phyloP scores from a whole-genome alignment of 495 filamentous ascomycete species.

The Pseudoneurospora amorphoporcata region DNA sequence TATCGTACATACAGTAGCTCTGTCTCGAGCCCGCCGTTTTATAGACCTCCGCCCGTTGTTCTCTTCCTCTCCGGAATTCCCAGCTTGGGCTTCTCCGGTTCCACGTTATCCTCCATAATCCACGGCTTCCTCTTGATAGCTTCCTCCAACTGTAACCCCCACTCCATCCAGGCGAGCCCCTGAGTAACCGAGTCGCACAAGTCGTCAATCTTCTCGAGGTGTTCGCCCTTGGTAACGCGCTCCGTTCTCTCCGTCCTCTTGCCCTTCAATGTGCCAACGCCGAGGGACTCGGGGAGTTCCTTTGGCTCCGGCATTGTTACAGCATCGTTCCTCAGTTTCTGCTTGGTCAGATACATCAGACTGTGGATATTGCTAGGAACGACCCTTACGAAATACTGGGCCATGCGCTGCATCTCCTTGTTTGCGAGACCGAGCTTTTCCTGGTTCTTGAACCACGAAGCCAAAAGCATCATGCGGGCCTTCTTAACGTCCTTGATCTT shows the following conservation, averaged over 20 bases:
- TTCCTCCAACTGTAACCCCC: constrained; percentile 57
- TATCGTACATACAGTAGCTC: not conserved
- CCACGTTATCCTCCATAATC: constrained; percentile 3
- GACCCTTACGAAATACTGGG: not conserved
- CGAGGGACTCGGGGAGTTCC: not conserved
- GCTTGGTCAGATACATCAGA: not conserved
- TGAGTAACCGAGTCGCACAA: constrained; percentile 84
- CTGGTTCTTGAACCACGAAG: not conserved
- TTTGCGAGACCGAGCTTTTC: not conserved
- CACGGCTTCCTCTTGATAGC: constrained; percentile 27
- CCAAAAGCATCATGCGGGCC: constrained; percentile 21
- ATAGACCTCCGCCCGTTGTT: not conserved
- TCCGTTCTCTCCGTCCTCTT: not conserved
- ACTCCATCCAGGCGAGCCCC: constrained; percentile 74
- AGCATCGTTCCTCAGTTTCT: not conserved
- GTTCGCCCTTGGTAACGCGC: not conserved
- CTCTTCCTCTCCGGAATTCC: not conserved
- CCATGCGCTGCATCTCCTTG: not conserved
- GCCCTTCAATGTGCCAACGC: not conserved
- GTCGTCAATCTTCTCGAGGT: constrained; percentile 53
- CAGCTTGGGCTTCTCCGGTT: not conserved
- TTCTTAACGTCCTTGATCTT: constrained; percentile 10
- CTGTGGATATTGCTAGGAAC: not conserved
- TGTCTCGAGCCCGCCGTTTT: not conserved
- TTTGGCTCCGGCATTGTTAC: not conserved